Evolutionary conservation across 371 early-diverging fungal species (phyloP).

Genomic region (Circinella minor): DNA sequence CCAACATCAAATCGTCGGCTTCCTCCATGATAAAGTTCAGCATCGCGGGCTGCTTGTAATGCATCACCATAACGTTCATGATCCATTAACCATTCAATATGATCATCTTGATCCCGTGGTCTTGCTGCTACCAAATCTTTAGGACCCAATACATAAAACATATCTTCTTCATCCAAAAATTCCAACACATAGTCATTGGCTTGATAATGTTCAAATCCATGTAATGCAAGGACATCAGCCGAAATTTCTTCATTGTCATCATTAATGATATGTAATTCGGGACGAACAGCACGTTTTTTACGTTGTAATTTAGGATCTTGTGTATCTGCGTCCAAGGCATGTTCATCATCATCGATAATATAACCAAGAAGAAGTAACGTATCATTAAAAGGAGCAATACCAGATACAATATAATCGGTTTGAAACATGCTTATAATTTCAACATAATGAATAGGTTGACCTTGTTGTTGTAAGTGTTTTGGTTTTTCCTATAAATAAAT

Average conservation of each 20-base stretch:
- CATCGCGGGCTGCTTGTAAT: constrained; percentile 57
- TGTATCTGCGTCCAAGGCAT: constrained; percentile 29
- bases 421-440: constrained; percentile 82
- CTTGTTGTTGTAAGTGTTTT: constrained; percentile 42
- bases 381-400: constrained; percentile 84
- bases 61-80: constrained; percentile 83
- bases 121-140: constrained; percentile 92
- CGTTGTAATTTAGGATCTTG: constrained; percentile 31
- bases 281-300: constrained; percentile 63
- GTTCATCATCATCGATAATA: constrained; percentile 46
- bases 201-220: constrained; percentile 84
- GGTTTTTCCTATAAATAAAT: constrained; percentile 43
- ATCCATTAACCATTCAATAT: constrained; percentile 90
- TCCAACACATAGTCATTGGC: constrained; percentile 91
- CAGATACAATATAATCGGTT: constrained; percentile 89
- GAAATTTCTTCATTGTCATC: constrained; percentile 81
- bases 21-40: constrained; percentile 45
- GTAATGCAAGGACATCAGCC: constrained; percentile 81
- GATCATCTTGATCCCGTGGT: constrained; percentile 87
- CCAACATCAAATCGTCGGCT: constrained; percentile 62
- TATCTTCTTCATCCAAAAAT: constrained; percentile 59
- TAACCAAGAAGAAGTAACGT: constrained; percentile 81
- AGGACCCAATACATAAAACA: constrained; percentile 89
- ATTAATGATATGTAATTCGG: constrained; percentile 90
- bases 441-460: constrained; percentile 69